Percentiles rank a stretch among this genome's conserved stretches.
Evolutionary conservation across 495 filamentous ascomycete species (phyloP).

Genomic region (Podospora fimiseda): DNA sequence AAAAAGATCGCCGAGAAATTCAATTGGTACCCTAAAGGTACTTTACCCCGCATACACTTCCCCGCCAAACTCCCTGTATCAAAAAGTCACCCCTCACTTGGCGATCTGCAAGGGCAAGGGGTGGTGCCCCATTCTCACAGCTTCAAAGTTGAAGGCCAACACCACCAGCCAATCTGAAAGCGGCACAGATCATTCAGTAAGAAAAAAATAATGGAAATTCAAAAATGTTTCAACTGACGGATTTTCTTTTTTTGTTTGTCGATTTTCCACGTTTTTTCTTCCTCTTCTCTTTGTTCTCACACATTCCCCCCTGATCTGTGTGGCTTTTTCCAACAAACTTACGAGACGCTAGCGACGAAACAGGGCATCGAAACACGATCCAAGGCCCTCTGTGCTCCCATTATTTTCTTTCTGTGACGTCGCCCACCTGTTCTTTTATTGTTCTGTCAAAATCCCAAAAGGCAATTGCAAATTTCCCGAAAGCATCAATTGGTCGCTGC

Average conservation of each 20-base stretch:
- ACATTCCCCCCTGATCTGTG: not conserved
- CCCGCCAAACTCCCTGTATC: not conserved
- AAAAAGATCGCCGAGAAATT: not conserved
- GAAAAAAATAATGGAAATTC: not conserved
- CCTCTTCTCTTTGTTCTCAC: not conserved
- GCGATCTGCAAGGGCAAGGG: slow-evolving; percentile 1
- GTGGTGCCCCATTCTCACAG: not conserved
- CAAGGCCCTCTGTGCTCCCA: not conserved
- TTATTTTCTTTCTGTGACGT: not conserved
- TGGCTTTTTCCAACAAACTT: no score
- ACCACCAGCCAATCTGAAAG: not conserved
- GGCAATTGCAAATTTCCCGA: not conserved
- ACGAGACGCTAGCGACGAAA: slow-evolving; percentile 1
- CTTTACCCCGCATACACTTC: not conserved
- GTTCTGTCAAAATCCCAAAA: not conserved
- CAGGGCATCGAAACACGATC: not conserved
- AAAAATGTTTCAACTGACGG: not conserved
- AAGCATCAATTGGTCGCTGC: not conserved
- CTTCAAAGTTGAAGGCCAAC: not conserved
- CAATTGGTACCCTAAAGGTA: not conserved
- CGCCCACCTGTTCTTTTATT: not conserved
- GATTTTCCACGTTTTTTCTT: not conserved
- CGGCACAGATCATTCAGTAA: slow-evolving; percentile 1
- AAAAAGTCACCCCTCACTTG: not conserved
- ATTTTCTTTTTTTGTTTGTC: not conserved